Percentiles rank a stretch among this genome's conserved stretches.
These are phyloP conservation scores for Aspergillus quadricinctus DNA, from an alignment of 2,329 filamentous ascomycete genomes.

Conservation along the genomic window DNA sequence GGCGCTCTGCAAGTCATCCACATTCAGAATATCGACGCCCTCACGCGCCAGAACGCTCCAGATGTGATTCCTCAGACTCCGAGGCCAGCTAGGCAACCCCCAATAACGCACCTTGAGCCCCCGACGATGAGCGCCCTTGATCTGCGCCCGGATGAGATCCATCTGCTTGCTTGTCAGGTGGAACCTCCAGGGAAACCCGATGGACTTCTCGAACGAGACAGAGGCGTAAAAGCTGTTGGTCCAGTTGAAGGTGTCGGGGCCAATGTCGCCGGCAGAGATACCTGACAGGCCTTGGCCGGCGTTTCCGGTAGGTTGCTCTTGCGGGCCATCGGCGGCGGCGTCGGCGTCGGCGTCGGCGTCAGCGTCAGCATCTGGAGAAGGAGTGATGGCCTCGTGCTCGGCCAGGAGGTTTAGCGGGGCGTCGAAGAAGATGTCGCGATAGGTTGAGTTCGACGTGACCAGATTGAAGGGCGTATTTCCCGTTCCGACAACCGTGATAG, in stretches of 20 bases:
- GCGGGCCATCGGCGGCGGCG: background rate
- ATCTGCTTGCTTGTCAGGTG: constrained; percentile 45
- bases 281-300: constrained; percentile 46
- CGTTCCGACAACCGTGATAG: constrained; percentile 52
- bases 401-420: constrained; percentile 45
- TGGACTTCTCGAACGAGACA: constrained; percentile 46
- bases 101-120: constrained; percentile 57
- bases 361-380: background rate
- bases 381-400: constrained; percentile 10
- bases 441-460: constrained; percentile 43
- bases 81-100: constrained; percentile 54
- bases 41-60: constrained; percentile 52
- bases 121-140: constrained; percentile 47
- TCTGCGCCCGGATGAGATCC: constrained; percentile 47
- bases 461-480: constrained; percentile 50
- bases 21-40: constrained; percentile 55
- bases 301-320: constrained; percentile 14
- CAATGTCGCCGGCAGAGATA: constrained; percentile 29
- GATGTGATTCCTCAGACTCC: constrained; percentile 49
- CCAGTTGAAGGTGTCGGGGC: constrained; percentile 41
- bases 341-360: background rate
- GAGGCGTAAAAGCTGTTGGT: constrained; percentile 57
- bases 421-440: constrained; percentile 55
- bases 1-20: constrained; percentile 52
- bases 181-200: constrained; percentile 50